These are phyloP conservation scores for Lasiodiplodia gonubiensis DNA, from an alignment of 2,329 filamentous ascomycete genomes.

Conservation along the genomic window DNA sequence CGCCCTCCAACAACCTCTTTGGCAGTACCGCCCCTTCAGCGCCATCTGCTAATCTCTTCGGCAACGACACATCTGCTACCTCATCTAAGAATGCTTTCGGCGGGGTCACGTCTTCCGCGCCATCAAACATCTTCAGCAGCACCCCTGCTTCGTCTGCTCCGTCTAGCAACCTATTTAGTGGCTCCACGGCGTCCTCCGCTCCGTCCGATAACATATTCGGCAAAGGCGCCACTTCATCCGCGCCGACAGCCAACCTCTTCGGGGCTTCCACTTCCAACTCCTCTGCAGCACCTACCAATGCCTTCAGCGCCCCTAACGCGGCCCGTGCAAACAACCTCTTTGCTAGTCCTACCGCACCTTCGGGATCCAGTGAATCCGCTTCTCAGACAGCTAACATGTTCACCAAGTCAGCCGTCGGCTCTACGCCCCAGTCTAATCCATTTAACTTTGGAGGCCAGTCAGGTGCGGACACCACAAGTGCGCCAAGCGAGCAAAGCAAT, in stretches of 20 bases:
- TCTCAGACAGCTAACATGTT: slow-evolving; percentile 11
- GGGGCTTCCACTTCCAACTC: background rate
- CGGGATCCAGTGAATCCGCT: background rate
- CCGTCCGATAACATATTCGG: slow-evolving; percentile 3
- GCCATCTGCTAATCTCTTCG: background rate
- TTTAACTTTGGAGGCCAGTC: slow-evolving; percentile 13
- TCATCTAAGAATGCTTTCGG: background rate
- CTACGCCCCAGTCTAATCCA: background rate
- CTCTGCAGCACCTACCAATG: background rate
- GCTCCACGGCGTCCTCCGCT: background rate
- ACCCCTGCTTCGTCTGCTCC: slow-evolving; percentile 10
- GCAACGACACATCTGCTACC: background rate
- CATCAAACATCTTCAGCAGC: background rate
- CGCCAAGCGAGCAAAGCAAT: background rate
- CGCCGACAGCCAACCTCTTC: slow-evolving; percentile 1
- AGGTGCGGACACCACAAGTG: background rate
- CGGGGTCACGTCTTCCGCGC: background rate
- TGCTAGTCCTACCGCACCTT: background rate
- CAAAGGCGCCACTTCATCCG: background rate
- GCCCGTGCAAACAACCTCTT: background rate
- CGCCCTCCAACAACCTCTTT: slow-evolving; percentile 1
- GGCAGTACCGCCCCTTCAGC: background rate
- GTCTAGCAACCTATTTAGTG: slow-evolving; percentile 18
- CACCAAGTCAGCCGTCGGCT: background rate
- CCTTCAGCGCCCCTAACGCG: background rate